These are phyloP conservation scores for Lachancea dasiensis DNA, from an alignment of 805 yeast species.

Conservation along the genomic window DNA sequence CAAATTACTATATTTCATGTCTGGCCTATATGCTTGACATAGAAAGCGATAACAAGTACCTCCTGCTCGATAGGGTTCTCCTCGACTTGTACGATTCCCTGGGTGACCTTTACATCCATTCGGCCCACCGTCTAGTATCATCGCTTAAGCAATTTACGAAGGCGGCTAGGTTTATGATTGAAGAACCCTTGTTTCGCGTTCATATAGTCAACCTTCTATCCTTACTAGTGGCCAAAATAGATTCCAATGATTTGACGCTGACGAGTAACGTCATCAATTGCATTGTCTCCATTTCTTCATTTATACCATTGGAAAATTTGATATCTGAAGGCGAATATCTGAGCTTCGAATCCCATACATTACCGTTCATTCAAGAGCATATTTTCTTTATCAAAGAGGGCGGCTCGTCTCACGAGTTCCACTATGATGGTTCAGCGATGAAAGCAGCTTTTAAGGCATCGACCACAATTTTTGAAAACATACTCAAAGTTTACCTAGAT, in stretches of 20 bases:
- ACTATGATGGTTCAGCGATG: conserved; percentile 42
- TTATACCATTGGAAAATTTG: conserved; percentile 65
- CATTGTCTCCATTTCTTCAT: conserved; percentile 62
- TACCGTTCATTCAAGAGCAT: conserved; percentile 62
- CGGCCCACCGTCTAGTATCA: conserved; percentile 73
- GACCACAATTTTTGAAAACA: conserved; percentile 58
- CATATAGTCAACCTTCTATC: conserved; percentile 73
- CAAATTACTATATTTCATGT: conserved; percentile 52
- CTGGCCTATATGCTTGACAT: conserved; percentile 61
- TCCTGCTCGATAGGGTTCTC: conserved; percentile 48
- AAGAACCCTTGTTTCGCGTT: conserved; percentile 57
- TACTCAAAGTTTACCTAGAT: conserved; percentile 50
- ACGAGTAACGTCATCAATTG: conserved; percentile 63
- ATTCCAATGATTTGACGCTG: conserved; percentile 76
- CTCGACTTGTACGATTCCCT: conserved; percentile 75
- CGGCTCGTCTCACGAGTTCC: conserved; percentile 29
- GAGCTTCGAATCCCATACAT: conserved; percentile 36
- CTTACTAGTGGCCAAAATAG: conserved; percentile 73
- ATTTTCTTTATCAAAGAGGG: conserved; percentile 41
- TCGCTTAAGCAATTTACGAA: conserved; percentile 64
- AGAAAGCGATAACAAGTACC: conserved; percentile 38
- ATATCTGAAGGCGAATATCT: conserved; percentile 36
- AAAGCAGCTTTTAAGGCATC: conserved; percentile 62
- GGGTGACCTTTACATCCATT: conserved; percentile 54
- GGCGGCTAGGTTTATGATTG: conserved; percentile 60